Conservation (phyloP, 306 rosid species). For the Alnus glutinosa region DNA sequence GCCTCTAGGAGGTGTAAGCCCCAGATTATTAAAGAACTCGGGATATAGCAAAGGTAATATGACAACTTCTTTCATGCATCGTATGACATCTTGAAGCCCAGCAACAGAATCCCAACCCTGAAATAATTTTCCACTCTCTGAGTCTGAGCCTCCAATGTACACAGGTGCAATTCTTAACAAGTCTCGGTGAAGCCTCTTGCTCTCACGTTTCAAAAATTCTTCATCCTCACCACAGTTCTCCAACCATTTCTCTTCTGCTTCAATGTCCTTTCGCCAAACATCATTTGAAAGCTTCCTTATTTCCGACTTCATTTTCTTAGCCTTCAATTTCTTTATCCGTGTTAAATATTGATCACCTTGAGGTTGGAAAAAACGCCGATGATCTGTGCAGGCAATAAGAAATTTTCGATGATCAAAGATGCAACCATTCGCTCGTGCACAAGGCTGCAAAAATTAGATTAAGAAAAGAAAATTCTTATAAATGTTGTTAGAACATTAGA, state of each 20-base stretch:
- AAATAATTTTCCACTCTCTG: conserved; percentile 56
- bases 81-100: conserved; percentile 95
- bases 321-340: conserved; percentile 73
- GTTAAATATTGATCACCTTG: conserved; percentile 64
- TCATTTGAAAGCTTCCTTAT: conserved; percentile 79
- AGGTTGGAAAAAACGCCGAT: conserved; percentile 85
- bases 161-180: conserved; percentile 90
- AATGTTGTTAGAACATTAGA: conserved; percentile 10
- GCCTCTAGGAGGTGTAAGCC: conserved; percentile 97
- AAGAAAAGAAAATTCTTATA: conserved; percentile 18
- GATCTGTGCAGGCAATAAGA: conserved; percentile 99
- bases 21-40: conserved; percentile 77
- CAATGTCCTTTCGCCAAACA: conserved; percentile 77
- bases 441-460: conserved; percentile 67
- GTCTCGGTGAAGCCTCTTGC: conserved; percentile 98
- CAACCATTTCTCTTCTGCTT: conserved; percentile 94
- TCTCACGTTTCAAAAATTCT: conserved; percentile 97
- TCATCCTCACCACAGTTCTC: conserved; percentile 99
- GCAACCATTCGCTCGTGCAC: conserved; percentile 95
- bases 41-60: conserved; percentile 91
- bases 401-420: conserved; percentile 96
- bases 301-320: conserved; percentile 86
- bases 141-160: conserved; percentile 85
- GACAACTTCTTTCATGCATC: conserved; percentile 97
- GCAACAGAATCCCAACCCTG: conserved; percentile 99